Base-by-base conservation (phyloP, 2,329 filamentous ascomycete genomes). In the Neofusicoccum umdonicola region DNA sequence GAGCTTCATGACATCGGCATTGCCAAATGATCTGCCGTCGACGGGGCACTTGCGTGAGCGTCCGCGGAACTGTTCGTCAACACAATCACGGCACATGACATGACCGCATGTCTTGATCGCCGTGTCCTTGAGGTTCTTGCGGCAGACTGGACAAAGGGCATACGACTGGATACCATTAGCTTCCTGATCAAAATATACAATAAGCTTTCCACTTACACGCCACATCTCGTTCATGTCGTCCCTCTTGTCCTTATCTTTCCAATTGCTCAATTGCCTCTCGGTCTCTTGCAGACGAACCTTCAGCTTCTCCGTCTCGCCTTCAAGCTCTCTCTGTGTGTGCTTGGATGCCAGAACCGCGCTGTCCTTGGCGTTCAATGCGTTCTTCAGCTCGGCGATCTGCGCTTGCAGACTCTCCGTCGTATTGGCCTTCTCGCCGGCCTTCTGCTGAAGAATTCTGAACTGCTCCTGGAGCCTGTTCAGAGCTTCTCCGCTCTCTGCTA, bases 21-120 rank as follows among this genome's bases (percentile, higher is more conserved):
- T 90, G 72, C 96, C 94, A 75, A 99, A 99, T 3, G 92, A 88
- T 78, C 90, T 91, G 72, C 90, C 92, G 82, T 96, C 99, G 71
- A 92, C 94, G 2, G 95, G 95, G 73, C 95, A 99, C 78, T 98
- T 98, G 69, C 95, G 87, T 80, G 94, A 93, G 41, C 95, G 90
- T 73, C 95, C 96, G 51, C 87, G 88, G 67, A 97, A 88, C 65
- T 95, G 89, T 72, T 96, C 90, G 68, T 97, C 92, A 27, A 98
- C 90, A 75, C 95, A 99, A 54, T 88, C 85, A 73, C 89, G 89
- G 84, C 95, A 99, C 78, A 98, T 97, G 56, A 96, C 87, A 77
- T 99, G 95, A 1, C 95, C 95, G 76, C 95, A 99, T 0, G 91
- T 93, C 80, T 95, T 96, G 76, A 99, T 85, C 9, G 90, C 90